phyloP scores from a whole-genome alignment of 441 rosid species.

The Aquilaria agallochum region DNA sequence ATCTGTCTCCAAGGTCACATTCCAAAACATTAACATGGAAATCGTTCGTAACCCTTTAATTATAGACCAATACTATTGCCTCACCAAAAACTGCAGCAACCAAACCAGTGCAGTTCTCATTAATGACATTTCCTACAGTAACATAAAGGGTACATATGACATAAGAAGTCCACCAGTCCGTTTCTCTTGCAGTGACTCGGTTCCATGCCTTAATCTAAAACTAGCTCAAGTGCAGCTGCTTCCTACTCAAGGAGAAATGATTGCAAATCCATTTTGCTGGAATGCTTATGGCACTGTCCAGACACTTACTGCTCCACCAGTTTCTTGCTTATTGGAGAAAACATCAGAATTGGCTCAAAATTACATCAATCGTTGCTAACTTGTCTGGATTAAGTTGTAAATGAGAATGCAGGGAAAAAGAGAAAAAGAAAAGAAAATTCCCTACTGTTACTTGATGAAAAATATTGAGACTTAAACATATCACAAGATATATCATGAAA shows the following conservation, averaged over 20 bases:
- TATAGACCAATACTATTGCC: slow-evolving; percentile 76
- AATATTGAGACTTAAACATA: too few species aligned
- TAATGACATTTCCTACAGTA: slow-evolving; percentile 42
- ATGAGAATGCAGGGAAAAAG: too few species aligned
- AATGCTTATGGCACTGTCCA: slow-evolving; percentile 59
- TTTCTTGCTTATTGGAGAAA: slow-evolving; percentile 54
- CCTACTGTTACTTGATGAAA: too few species aligned
- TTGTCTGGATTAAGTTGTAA: neutral
- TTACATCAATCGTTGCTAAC: slow-evolving; percentile 22
- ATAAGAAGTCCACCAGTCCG: slow-evolving; percentile 62
- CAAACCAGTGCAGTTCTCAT: slow-evolving; percentile 63
- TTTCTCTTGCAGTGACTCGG: slow-evolving; percentile 71
- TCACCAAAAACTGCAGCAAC: slow-evolving; percentile 53
- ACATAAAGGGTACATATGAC: slow-evolving; percentile 63
- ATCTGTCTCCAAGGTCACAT: slow-evolving; percentile 47
- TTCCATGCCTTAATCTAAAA: slow-evolving; percentile 68
- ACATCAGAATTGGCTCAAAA: slow-evolving; percentile 24
- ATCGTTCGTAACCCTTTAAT: slow-evolving; percentile 68
- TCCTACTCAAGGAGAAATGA: slow-evolving; percentile 41
- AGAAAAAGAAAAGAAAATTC: too few species aligned
- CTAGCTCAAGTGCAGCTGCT: slow-evolving; percentile 52
- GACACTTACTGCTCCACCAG: slow-evolving; percentile 56
- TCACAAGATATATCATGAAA: too few species aligned
- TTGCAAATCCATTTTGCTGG: slow-evolving; percentile 63
- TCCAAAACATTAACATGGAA: slow-evolving; percentile 61